phyloP scores from a whole-genome alignment of 2,329 filamentous ascomycete species.

The Aspergillus sp. region DNA sequence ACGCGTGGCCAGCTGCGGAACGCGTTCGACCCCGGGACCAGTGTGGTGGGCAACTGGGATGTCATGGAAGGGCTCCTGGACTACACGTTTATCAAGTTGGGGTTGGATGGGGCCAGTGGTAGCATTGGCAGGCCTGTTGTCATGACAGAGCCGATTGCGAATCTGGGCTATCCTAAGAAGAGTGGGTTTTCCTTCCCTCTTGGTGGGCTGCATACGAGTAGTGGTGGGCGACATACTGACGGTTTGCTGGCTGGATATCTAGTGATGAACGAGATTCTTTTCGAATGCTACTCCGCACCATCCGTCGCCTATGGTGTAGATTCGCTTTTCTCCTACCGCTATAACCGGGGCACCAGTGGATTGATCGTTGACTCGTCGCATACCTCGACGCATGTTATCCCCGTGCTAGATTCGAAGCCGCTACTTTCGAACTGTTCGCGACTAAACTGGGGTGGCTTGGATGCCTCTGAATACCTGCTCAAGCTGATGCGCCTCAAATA shows the following conservation, averaged over 20 bases:
- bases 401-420: constrained; percentile 78
- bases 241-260: background rate
- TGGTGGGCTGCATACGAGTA: background rate
- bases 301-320: constrained; percentile 92
- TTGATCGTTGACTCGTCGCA: constrained; percentile 87
- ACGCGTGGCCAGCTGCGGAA: constrained; percentile 83
- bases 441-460: constrained; percentile 89
- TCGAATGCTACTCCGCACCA: constrained; percentile 88
- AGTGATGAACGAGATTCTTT: constrained; percentile 97
- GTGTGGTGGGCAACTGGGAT: constrained; percentile 95
- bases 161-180: constrained; percentile 77
- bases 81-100: constrained; percentile 89
- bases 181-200: constrained; percentile 49
- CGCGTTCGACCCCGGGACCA: constrained; percentile 82
- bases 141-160: constrained; percentile 92
- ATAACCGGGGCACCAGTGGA: constrained; percentile 81
- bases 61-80: constrained; percentile 91
- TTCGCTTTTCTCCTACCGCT: constrained; percentile 87
- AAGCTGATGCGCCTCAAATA: constrained; percentile 90
- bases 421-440: constrained; percentile 77
- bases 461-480: constrained; percentile 81
- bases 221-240: background rate
- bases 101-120: constrained; percentile 65
- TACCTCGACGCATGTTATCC: constrained; percentile 90
- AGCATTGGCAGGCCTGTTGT: constrained; percentile 78